Base-by-base conservation (phyloP, 1,284 basidiomycete species). In the Fomitiporia mediterranea region DNA sequence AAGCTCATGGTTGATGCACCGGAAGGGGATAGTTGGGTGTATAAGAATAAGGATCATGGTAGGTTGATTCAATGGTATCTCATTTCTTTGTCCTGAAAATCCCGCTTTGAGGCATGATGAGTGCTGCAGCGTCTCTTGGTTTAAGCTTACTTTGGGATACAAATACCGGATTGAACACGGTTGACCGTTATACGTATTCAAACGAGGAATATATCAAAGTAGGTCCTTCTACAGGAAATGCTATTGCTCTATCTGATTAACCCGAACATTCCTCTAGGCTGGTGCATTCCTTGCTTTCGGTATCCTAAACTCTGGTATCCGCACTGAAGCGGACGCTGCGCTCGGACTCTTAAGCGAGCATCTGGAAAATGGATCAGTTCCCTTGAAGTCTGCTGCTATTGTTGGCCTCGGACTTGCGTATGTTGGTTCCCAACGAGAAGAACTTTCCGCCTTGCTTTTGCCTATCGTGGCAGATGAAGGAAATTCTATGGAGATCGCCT, bases 11-110 rank as follows among this genome's bases (percentile, higher is more conserved):
- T 96, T 3, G 88, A 89, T 65, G 95, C 95, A 0, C 90, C 94
- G 57, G 95, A 98, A 67, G 96, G 96, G 21, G 91, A 87, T 70
- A 95, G 92, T 64, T 99, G 95, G 92, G 94, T 99, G 62, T 99
- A 99, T 80, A 98, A 98, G 82, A 98, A 98, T 77, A 98, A 98
- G 74, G 96, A 98, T 56, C 90, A 97, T 61, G 91, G 91, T 86
- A 61, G 30, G 77, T 64, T 21, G 11, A 50, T 43, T 44, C 6
- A 4, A n/a, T 19, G 17, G 17, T 21, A 17, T 44, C 4, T 17
- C n/a, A 17, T 27, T 28, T 34, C n/a, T 9, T 11, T 32, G 25
- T 54, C 53, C 15, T 34, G 17, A 4, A 53, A 27, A 32, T 17
- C 7, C 27, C 21, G 7, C 17, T 48, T 19, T 5, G 49, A 89